Percentiles rank a stretch among this genome's conserved stretches.
These are phyloP conservation scores for Colletotrichum orchidophilum DNA, from an alignment of 2,329 filamentous ascomycete genomes.

Conservation along the genomic window DNA sequence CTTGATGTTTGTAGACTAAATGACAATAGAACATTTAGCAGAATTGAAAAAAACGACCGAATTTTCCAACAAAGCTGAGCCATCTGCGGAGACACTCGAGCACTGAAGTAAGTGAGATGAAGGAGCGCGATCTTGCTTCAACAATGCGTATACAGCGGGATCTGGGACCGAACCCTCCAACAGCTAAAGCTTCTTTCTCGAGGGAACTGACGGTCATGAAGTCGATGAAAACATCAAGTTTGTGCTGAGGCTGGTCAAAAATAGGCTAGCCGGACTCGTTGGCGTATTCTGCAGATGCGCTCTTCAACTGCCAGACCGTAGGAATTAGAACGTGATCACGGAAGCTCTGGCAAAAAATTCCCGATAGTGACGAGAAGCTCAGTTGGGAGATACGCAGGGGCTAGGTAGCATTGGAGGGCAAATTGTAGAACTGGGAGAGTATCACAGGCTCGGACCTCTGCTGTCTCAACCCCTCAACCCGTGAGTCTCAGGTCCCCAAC, in stretches of 20 bases:
- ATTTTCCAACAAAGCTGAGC: constrained; percentile 4
- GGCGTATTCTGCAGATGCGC: constrained; percentile 43
- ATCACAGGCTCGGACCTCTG: neutral
- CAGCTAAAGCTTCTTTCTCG: constrained; percentile 40
- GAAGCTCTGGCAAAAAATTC: constrained; percentile 21
- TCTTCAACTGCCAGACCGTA: constrained; percentile 43
- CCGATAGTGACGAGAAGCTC: constrained; percentile 36
- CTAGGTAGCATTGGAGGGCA: neutral
- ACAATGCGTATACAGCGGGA: constrained; percentile 44
- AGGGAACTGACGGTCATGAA: constrained; percentile 46
- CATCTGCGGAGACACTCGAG: constrained; percentile 2
- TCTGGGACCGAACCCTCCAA: constrained; percentile 44
- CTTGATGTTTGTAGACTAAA: constrained; percentile 33
- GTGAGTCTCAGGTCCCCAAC: neutral
- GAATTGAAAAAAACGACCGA: constrained; percentile 37
- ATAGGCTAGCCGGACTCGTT: constrained; percentile 45
- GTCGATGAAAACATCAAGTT: constrained; percentile 46
- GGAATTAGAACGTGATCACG: constrained; percentile 37
- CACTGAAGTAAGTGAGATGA: constrained; percentile 12
- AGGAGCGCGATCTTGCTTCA: constrained; percentile 33
- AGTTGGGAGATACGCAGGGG: constrained; percentile 33
- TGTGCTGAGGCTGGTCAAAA: constrained; percentile 46
- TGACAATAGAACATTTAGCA: constrained; percentile 41
- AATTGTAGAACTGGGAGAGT: neutral
- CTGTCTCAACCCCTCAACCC: neutral